A percentile compares a stretch with the other conserved stretches of the same genome.
These are phyloP conservation scores for Kappamyces sp. DNA, from an alignment of 192 early-diverging fungal species.

Conservation along the genomic window DNA sequence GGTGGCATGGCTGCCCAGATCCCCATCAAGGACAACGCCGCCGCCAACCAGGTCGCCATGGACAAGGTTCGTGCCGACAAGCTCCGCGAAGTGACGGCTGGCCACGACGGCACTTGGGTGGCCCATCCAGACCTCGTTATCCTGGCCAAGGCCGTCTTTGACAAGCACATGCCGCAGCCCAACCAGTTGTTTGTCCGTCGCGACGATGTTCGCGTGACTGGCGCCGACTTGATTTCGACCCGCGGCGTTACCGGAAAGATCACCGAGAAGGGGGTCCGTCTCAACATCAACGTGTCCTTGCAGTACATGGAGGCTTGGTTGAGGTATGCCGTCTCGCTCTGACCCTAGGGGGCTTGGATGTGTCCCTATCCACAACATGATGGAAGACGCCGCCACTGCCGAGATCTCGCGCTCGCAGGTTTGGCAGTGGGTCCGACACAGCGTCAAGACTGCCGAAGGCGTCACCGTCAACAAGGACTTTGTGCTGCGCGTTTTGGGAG, in stretches of 20 bases:
- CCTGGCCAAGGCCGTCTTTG: constrained; percentile 82
- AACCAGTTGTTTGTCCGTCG: constrained; percentile 93
- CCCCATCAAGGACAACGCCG: constrained; percentile 89
- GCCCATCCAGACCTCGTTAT: constrained; percentile 94
- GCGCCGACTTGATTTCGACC: constrained; percentile 70
- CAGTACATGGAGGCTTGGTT: constrained; percentile 97
- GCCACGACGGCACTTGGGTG: constrained; percentile 90
- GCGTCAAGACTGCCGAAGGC: constrained; percentile 74
- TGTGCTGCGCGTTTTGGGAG: constrained; percentile 73
- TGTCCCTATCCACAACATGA: constrained; percentile 95
- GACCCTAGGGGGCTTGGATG: constrained; percentile 89
- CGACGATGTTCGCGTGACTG: constrained; percentile 82
- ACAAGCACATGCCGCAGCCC: constrained; percentile 91
- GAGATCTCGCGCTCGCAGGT: constrained; percentile 96
- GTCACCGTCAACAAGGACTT: constrained; percentile 72
- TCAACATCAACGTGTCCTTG: constrained; percentile 87
- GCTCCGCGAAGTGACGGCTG: constrained; percentile 88
- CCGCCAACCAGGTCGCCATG: constrained; percentile 86
- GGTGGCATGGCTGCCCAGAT: constrained; percentile 99
- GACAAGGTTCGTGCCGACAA: constrained; percentile 94
- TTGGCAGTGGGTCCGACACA: constrained; percentile 95
- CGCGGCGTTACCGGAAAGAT: constrained; percentile 49
- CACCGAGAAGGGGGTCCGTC: constrained; percentile 85
- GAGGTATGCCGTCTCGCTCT: too few species aligned
- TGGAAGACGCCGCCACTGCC: constrained; percentile 98